These are phyloP conservation scores for Paspalum notatum DNA, from an alignment of 176 grass and related monocot genomes.

Conservation along the genomic window DNA sequence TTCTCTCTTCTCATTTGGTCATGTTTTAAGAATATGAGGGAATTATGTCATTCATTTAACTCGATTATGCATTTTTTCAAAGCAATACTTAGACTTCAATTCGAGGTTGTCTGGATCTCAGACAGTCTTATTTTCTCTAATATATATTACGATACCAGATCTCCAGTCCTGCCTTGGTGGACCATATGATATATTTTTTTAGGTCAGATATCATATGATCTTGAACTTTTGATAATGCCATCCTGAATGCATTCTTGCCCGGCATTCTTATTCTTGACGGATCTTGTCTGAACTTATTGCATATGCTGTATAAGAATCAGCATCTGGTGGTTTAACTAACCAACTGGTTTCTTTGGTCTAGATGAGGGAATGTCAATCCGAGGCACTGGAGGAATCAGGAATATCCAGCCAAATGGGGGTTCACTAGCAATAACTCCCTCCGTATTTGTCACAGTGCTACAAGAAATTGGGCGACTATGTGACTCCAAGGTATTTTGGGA, in stretches of 20 bases:
- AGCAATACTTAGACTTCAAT: neutral
- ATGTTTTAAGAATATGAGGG: constrained; percentile 30
- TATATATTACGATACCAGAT: too few species aligned
- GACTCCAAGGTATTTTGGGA: constrained; percentile 61
- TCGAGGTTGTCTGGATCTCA: neutral
- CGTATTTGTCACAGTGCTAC: constrained; percentile 68
- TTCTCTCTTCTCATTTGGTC: neutral
- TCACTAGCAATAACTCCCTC: constrained; percentile 50
- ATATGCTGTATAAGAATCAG: constrained; percentile 18
- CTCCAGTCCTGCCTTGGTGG: neutral
- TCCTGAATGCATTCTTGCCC: neutral
- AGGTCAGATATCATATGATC: neutral
- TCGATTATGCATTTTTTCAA: neutral
- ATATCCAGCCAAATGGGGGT: constrained; percentile 51
- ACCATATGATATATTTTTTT: neutral
- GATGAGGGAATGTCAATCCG: constrained; percentile 53
- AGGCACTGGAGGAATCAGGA: constrained; percentile 51
- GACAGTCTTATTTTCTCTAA: neutral
- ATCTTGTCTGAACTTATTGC: neutral
- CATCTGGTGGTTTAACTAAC: constrained; percentile 29
- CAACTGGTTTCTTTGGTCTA: constrained; percentile 48
- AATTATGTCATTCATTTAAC: constrained; percentile 4
- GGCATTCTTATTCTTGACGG: neutral
- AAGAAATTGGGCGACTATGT: constrained; percentile 83
- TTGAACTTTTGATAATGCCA: neutral